phyloP scores from a whole-genome alignment of 768 basidiomycete species.

The Leccinum uliginosum region DNA sequence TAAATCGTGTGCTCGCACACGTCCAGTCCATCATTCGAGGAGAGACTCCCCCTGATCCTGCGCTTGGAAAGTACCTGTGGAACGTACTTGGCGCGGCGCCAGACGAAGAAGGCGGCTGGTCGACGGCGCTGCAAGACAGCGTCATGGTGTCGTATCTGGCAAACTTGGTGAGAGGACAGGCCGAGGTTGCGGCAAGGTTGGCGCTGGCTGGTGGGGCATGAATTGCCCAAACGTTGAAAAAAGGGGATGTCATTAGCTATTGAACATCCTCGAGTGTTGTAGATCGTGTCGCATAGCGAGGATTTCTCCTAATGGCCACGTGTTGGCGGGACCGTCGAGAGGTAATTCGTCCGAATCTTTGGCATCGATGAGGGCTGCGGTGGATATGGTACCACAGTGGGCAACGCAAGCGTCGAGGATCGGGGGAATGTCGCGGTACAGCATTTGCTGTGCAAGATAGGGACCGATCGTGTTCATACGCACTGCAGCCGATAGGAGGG shows the following conservation, averaged over 20 bases:
- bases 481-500: conserved; percentile 87
- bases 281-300: conserved; percentile 86
- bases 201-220: conserved; percentile 54
- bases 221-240: background rate
- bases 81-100: conserved; percentile 74
- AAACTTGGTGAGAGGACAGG: conserved; percentile 89
- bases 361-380: conserved; percentile 34
- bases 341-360: conserved; percentile 17
- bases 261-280: conserved; percentile 96
- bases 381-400: conserved; percentile 45
- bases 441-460: conserved; percentile 84
- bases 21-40: conserved; percentile 78
- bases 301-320: conserved; percentile 96
- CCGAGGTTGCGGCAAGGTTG: conserved; percentile 85
- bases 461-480: conserved; percentile 91
- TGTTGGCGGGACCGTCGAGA: conserved; percentile 71
- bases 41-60: conserved; percentile 73
- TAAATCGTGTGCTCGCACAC: conserved; percentile 82
- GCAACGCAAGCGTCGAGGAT: conserved; percentile 55
- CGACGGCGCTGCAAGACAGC: conserved; percentile 80
- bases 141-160: conserved; percentile 94
- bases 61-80: conserved; percentile 88
- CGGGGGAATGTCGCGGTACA: conserved; percentile 67
- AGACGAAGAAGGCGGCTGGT: conserved; percentile 73
- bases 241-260: conserved; percentile 46